Base-by-base conservation (phyloP, 345 rosid genomes). In the Lumnitzera littorea region DNA sequence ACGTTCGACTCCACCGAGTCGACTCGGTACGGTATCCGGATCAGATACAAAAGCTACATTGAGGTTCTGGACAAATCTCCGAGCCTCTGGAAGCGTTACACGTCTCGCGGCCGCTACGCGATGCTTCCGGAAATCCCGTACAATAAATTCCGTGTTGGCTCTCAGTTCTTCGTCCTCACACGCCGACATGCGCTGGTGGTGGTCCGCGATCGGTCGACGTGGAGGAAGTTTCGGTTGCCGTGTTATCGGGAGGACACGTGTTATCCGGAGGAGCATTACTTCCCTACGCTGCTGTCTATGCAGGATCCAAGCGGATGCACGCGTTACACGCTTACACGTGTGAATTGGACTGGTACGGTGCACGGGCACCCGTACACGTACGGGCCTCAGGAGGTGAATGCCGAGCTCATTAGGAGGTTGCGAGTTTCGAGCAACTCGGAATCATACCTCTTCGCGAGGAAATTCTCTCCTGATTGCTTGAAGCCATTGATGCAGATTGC, bases 221-320 rank as follows among this genome's bases (percentile, higher is more conserved):
- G 98, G 98, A 80, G 70, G 62, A 89, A 91, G 73, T 91, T 94
- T 58, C 78, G 76, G 81, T 52, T 79, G 24, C 89, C 97, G 0
- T 90, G 99, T 72, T 94, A 86, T 67, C 67, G 77, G 36, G 80
- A 82, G 2, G 83, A 82, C 15, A 88, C 82, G 60, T 90, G 99
- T 63, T 90, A 83, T 73, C 99, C 99, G 0, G 99, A 94, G 60
- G 99, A 90, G 82, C 99, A 94, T 72, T 94, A 94, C 62, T 94
- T 94, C 53, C 96, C 99, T 13, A 94, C 99, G 17, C 48, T 94
- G 61, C 62, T 94, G 70, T 84, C 87, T 51, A 85, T 90, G 97
- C 69, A 61, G 72, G 97, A 89, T 72, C 91, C 95, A 2, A 67
- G 71, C 2, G 95, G 89, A 9, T 72, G 78, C 50, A 89, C 95